Evolutionary conservation across 2,329 filamentous ascomycete species (phyloP), one percentile per base, ranked within the genome.

Genomic region (Sclerotinia subarctica): DNA sequence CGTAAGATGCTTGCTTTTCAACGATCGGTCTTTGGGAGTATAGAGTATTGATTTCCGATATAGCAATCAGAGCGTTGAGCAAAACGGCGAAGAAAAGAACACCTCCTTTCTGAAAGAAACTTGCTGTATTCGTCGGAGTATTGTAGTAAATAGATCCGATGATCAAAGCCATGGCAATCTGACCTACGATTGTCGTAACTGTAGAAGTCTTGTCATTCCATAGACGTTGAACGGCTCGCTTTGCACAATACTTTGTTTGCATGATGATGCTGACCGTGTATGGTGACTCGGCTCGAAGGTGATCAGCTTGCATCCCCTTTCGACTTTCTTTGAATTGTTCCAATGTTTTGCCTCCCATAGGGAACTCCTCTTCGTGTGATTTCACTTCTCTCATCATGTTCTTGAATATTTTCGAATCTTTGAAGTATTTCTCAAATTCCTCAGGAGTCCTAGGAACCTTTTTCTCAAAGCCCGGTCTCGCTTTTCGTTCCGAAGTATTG

Each of bases 11-110:
- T 74, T 98, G 94, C 78, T 97, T 97, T 77, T 97, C 93, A 69
- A 97, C 92, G 73, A 97, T 96, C 0, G 92, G 91, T 44, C 94
- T 90, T 85, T 96, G 93, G 3, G 90, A 85, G 76, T 95, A 97
- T 3, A 96, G 84, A 42, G 60, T n/a, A 0, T 95, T 80, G 76
- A 96, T 89, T 75, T 90, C 88, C 15, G 84, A 78, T 64, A 86
- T 84, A 71, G 84, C 85, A 69, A 84, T 82, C 73, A 90, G 88
- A n/a, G 87, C 88, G 75, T 89, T 90, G 72, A 90, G 82, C 51
- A 91, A 78, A 52, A 90, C 83, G 52, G 87, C 87, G 74, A 90
- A 90, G 82, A 91, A 91, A 35, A 91, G 81, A 38, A 90, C 79
- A 58, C 86, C 87, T 64, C 86, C 87, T 71, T 88, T 84, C 65